Evolutionary conservation across 495 filamentous ascomycete genomes (phyloP).

Genomic region (Podospora bellae-mahoneyi): DNA sequence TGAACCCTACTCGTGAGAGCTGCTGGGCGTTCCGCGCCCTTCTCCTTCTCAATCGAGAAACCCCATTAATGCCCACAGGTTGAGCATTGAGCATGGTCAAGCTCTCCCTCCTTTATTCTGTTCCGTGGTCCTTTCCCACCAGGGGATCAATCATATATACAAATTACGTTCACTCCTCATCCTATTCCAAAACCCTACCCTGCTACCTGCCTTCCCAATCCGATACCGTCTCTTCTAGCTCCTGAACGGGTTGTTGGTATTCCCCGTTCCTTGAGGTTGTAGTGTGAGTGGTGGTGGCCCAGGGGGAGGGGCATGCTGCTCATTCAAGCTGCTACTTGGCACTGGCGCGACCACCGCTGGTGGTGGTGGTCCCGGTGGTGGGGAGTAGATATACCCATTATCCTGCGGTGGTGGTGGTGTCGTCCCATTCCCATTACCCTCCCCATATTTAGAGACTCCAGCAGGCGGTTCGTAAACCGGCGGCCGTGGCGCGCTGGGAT

Average conservation of each 20-base stretch:
- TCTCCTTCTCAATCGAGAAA: neutral
- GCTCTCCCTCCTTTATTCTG: conserved; percentile 1
- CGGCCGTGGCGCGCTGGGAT: conserved; percentile 47
- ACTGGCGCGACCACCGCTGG: conserved; percentile 14
- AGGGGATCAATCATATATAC: neutral
- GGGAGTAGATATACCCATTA: conserved; percentile 32
- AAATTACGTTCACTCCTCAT: neutral
- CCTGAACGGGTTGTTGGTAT: conserved; percentile 26
- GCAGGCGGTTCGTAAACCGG: conserved; percentile 54
- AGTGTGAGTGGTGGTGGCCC: conserved; percentile 36
- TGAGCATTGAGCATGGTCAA: neutral
- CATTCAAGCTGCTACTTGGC: conserved; percentile 19
- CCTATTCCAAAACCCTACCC: neutral
- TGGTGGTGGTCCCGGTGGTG: conserved; percentile 47
- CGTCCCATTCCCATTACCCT: conserved; percentile 48
- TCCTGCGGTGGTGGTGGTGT: conserved; percentile 11
- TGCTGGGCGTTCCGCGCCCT: no score
- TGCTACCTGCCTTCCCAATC: neutral
- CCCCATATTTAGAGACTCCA: conserved; percentile 51
- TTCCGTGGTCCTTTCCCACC: neutral
- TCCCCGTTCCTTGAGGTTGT: conserved; percentile 24
- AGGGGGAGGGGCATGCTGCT: conserved; percentile 9
- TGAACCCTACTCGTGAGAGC: neutral
- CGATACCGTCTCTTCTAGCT: conserved; percentile 11
- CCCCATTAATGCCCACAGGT: neutral